Conservation (phyloP, 345 rosid genomes). For the Trapa bicornis region DNA sequence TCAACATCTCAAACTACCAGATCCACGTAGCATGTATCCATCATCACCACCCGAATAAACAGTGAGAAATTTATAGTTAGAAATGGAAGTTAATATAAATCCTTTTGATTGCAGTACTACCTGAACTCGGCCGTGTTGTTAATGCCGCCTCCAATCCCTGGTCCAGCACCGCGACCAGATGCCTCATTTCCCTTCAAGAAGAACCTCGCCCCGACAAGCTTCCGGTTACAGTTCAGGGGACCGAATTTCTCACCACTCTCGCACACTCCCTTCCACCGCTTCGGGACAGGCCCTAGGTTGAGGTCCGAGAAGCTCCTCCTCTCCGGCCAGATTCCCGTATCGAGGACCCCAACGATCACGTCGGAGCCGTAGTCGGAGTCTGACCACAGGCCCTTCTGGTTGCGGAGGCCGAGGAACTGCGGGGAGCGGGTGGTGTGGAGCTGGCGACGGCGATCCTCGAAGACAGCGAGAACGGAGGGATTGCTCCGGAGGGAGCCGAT, state of each 20-base stretch:
- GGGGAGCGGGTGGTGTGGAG: slow-evolving; percentile 91
- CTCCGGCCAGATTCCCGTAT: slow-evolving; percentile 85
- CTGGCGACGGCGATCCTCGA: slow-evolving; percentile 55
- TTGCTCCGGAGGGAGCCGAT: slow-evolving; percentile 35
- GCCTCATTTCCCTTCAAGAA: slow-evolving; percentile 75
- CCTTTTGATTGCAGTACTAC: neutral
- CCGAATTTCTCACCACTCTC: slow-evolving; percentile 37
- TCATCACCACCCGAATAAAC: neutral
- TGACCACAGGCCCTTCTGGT: slow-evolving; percentile 77
- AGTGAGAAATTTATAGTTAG: neutral
- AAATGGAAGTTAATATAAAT: neutral
- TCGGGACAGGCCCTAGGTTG: slow-evolving; percentile 64
- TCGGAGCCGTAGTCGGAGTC: slow-evolving; percentile 87
- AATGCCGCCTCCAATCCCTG: slow-evolving; percentile 27
- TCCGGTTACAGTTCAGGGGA: slow-evolving; percentile 40
- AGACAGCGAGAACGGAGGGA: slow-evolving; percentile 55
- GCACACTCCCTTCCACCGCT: slow-evolving; percentile 70
- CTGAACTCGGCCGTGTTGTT: slow-evolving; percentile 62
- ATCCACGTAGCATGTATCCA: neutral
- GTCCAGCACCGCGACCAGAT: slow-evolving; percentile 27
- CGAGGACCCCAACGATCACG: slow-evolving; percentile 62
- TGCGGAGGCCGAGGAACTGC: slow-evolving; percentile 67
- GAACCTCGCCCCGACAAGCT: slow-evolving; percentile 66
- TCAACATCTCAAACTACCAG: neutral
- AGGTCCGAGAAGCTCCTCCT: slow-evolving; percentile 65